phyloP scores from a whole-genome alignment of 257 asterid species.

The Jacaranda copaia region DNA sequence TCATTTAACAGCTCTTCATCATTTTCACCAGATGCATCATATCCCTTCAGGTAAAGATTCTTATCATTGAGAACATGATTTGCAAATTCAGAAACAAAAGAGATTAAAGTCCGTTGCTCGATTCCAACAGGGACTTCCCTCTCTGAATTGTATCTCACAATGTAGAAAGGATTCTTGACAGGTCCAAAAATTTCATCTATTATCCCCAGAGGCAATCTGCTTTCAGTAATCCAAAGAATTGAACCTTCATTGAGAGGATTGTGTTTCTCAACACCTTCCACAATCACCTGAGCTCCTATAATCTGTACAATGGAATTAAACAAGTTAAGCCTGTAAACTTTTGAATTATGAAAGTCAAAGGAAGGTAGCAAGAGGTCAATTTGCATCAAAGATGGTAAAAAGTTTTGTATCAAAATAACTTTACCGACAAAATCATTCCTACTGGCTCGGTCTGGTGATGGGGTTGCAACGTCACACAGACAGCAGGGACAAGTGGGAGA shows the following conservation, averaged over 20 bases:
- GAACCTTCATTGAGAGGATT: slow-evolving; percentile 88
- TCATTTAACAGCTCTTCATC: slow-evolving; percentile 82
- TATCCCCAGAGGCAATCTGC: slow-evolving; percentile 75
- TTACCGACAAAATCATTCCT: slow-evolving; percentile 81
- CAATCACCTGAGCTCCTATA: slow-evolving; percentile 74
- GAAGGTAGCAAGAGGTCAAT: not conserved
- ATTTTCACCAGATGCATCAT: slow-evolving; percentile 86
- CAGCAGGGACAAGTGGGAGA: slow-evolving; percentile 88
- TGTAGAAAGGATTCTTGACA: slow-evolving; percentile 87
- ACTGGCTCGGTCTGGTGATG: slow-evolving; percentile 79
- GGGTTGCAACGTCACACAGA: slow-evolving; percentile 71
- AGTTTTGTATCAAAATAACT: not conserved
- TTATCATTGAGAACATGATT: slow-evolving; percentile 69
- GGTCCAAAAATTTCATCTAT: slow-evolving; percentile 95
- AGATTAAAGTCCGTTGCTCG: slow-evolving; percentile 64
- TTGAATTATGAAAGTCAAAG: not conserved
- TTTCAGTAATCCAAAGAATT: slow-evolving; percentile 85
- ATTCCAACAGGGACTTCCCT: slow-evolving; percentile 76
- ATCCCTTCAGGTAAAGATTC: slow-evolving; percentile 82
- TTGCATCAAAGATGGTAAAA: not conserved
- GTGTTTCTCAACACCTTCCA: slow-evolving; percentile 90
- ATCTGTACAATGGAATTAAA: slow-evolving; percentile 53
- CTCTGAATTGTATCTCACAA: slow-evolving; percentile 86
- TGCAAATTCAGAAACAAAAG: slow-evolving; percentile 82
- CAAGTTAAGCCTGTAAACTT: not conserved